Evolutionary conservation across 2,329 filamentous ascomycete species (phyloP).

Genomic region (Exophiala bonariae): DNA sequence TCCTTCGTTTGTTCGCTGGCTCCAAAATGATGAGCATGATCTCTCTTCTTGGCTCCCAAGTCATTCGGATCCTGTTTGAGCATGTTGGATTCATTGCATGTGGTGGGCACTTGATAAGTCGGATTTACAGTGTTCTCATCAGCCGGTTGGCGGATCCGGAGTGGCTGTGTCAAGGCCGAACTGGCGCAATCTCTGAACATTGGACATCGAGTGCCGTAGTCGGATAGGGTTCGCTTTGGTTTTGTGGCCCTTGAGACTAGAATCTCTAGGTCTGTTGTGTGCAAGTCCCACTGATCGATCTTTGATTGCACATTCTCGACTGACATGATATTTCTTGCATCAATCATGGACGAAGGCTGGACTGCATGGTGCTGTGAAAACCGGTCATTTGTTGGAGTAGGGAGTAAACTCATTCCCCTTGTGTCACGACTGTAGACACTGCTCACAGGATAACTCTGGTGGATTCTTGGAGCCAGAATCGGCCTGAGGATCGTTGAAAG

Average conservation of each 20-base stretch:
- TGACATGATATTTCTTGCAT: conserved; percentile 5
- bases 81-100: no score
- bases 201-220: conserved; percentile 9
- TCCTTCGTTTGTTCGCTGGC: no score
- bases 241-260: background rate
- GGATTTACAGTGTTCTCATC: no score
- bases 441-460: conserved; percentile 12
- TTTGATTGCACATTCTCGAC: conserved; percentile 18
- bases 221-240: conserved; percentile 17
- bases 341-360: background rate
- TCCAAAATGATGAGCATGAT: no score
- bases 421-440: conserved; percentile 26
- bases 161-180: no score
- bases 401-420: conserved; percentile 16
- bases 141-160: no score
- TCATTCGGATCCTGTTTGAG: no score
- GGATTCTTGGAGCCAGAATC: conserved; percentile 8
- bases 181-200: background rate
- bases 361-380: background rate
- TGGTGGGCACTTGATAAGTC: background rate
- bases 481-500: conserved; percentile 19
- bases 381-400: conserved; percentile 2
- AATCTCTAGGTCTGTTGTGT: conserved; percentile 12
- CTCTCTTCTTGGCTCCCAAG: no score
- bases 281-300: conserved; percentile 22